Evolutionary conservation across 441 rosid genomes (phyloP).

Genomic region (Pelargonium australe): DNA sequence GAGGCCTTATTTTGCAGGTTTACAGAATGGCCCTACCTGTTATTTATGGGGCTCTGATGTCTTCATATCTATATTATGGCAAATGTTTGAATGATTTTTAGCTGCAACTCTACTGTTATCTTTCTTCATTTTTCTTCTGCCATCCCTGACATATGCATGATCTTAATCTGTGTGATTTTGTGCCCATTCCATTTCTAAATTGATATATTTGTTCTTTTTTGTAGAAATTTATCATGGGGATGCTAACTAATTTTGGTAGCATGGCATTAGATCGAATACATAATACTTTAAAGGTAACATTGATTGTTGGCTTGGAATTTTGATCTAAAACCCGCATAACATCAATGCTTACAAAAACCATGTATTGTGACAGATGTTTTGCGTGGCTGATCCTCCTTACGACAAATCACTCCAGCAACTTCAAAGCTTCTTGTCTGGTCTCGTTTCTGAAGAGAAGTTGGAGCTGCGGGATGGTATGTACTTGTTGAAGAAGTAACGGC

Average conservation of each 20-base stretch:
- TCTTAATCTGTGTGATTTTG: not conserved
- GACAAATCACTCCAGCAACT: constrained; percentile 91
- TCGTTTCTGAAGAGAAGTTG: constrained; percentile 80
- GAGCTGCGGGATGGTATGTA: constrained; percentile 78
- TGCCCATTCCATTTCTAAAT: constrained; percentile 13
- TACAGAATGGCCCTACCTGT: no score
- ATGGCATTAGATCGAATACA: constrained; percentile 86
- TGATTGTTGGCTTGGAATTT: not conserved
- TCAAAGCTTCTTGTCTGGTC: constrained; percentile 81
- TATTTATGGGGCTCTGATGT: no score
- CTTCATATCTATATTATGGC: no score
- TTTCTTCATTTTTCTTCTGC: not conserved
- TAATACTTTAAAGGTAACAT: constrained; percentile 78
- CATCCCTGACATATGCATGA: not conserved
- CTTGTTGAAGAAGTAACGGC: constrained; percentile 61
- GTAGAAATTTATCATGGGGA: constrained; percentile 90
- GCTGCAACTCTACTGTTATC: no score
- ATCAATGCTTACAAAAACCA: constrained; percentile 5
- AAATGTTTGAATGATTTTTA: no score
- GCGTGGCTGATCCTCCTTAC: constrained; percentile 79
- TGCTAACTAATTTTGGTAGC: constrained; percentile 90
- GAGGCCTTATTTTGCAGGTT: no score
- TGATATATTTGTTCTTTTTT: constrained; percentile 20
- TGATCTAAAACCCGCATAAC: not conserved
- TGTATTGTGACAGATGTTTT: constrained; percentile 60